Conservation (phyloP, 2,329 filamentous ascomycete species). For the Aulographum hederae region DNA sequence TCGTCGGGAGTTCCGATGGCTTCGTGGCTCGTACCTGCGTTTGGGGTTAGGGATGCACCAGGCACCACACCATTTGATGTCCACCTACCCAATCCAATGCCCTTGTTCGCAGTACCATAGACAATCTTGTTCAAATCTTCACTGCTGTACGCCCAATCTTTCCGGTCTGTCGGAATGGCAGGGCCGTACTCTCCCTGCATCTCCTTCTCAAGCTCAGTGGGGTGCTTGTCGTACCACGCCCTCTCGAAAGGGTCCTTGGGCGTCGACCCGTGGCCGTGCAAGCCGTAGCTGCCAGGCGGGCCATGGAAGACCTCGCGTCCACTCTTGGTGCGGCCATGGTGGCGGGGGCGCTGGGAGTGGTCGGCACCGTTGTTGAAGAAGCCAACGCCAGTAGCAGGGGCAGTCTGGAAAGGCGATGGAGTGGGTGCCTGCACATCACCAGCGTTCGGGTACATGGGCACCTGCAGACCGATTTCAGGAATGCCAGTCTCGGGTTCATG, state of each 20-base stretch:
- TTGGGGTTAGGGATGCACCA: conserved; percentile 30
- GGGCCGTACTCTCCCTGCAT: conserved; percentile 48
- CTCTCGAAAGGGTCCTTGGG: conserved; percentile 70
- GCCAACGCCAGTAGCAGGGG: conserved; percentile 23
- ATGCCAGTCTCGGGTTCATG: conserved; percentile 60
- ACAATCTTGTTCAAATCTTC: conserved; percentile 85
- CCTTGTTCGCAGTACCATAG: conserved; percentile 40
- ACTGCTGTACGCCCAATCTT: conserved; percentile 73
- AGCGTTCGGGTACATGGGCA: conserved; percentile 83
- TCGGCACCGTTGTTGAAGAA: conserved; percentile 35
- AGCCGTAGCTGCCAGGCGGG: conserved; percentile 80
- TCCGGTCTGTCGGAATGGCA: conserved; percentile 38
- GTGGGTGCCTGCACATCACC: conserved; percentile 94
- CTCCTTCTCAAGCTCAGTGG: conserved; percentile 57
- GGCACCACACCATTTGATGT: conserved; percentile 2
- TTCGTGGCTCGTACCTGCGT: conserved; percentile 42
- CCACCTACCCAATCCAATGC: conserved; percentile 32
- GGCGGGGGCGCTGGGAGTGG: conserved; percentile 26
- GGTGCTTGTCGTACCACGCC: conserved; percentile 85
- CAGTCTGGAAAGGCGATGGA: conserved; percentile 29
- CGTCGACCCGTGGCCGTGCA: conserved; percentile 69
- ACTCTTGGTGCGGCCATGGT: conserved; percentile 53
- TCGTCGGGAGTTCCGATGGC: conserved; percentile 67
- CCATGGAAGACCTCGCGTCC: conserved; percentile 48
- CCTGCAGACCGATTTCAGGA: conserved; percentile 77